Evolutionary conservation across 2,329 filamentous ascomycete genomes (phyloP).

Genomic region (Myriosclerotinia duriaeana): DNA sequence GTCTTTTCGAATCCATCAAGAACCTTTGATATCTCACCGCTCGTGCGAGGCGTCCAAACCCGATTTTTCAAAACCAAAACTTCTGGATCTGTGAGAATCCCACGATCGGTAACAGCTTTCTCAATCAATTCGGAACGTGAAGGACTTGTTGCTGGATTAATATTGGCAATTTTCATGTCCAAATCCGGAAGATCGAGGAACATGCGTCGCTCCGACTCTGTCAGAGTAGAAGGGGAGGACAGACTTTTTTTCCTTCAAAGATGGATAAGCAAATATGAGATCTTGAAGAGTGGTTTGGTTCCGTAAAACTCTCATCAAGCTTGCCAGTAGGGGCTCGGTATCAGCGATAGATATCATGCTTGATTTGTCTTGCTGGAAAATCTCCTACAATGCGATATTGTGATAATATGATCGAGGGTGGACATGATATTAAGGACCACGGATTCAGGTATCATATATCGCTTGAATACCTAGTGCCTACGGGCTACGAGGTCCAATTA

Average conservation of each 20-base stretch:
- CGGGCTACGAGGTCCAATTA: too few species aligned
- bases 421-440: background rate
- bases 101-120: conserved; percentile 13
- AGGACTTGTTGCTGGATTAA: conserved; percentile 19
- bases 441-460: too few species aligned
- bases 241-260: conserved; percentile 25
- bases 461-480: too few species aligned
- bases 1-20: background rate
- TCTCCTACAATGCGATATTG: background rate
- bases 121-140: conserved; percentile 20
- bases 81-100: conserved; percentile 18
- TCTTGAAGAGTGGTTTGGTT: conserved; percentile 18
- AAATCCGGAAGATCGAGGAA: conserved; percentile 23
- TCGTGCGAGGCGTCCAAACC: conserved; percentile 12
- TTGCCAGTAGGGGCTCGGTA: conserved; percentile 9
- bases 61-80: conserved; percentile 10
- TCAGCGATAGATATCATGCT: background rate
- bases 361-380: background rate
- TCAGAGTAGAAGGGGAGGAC: conserved; percentile 8
- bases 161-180: conserved; percentile 21
- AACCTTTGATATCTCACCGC: background rate
- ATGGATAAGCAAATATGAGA: conserved; percentile 21
- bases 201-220: conserved; percentile 17
- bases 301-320: conserved; percentile 20
- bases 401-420: background rate